These are phyloP conservation scores for Leishmania tropica DNA, from an alignment of 208 protist genomes.

Conservation along the genomic window DNA sequence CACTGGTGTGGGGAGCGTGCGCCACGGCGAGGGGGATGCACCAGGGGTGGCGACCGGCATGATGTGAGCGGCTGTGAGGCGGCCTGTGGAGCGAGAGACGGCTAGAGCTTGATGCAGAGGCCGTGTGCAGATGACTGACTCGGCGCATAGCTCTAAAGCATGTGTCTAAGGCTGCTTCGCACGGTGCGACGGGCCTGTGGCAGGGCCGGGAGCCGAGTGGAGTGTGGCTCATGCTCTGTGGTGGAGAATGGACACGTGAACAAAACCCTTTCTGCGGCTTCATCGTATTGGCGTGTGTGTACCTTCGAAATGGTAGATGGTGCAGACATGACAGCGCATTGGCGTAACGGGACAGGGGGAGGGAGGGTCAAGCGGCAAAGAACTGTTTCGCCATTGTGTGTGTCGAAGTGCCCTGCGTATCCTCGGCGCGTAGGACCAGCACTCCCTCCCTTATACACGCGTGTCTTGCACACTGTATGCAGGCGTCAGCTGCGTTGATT, in stretches of 20 bases:
- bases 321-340: neutral
- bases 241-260: neutral
- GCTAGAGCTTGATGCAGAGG: neutral
- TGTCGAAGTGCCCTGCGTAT: neutral
- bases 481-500: neutral
- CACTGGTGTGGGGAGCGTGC: neutral
- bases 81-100: neutral
- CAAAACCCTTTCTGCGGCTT: neutral
- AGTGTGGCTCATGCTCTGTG: neutral
- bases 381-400: neutral
- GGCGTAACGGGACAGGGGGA: neutral
- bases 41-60: neutral
- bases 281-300: neutral
- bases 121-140: neutral
- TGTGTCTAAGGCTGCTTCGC: neutral
- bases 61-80: neutral
- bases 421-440: neutral
- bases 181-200: neutral
- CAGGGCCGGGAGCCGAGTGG: neutral
- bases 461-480: neutral
- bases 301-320: neutral
- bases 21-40: neutral
- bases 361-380: neutral
- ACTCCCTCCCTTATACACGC: neutral
- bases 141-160: neutral